Conservation (phyloP, 2,329 filamentous ascomycete genomes). For the Aspergillus sclerotialis region DNA sequence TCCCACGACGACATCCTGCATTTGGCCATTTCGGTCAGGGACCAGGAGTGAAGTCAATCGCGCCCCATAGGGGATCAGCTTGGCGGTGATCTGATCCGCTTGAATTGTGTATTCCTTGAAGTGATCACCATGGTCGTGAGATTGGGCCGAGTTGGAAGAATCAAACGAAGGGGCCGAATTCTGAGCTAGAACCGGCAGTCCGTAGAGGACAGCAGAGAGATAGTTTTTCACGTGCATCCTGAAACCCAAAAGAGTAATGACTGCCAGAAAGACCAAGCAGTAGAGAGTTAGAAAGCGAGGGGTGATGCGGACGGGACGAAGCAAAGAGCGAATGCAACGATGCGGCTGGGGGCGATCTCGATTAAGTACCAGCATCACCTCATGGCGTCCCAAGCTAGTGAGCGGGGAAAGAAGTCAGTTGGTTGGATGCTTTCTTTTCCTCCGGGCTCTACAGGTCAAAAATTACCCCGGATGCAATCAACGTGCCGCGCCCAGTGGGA, state of each 20-base stretch:
- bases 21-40: constrained; percentile 43
- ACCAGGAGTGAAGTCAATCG: constrained; percentile 42
- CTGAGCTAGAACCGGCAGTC: constrained; percentile 22
- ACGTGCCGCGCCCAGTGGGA: no score
- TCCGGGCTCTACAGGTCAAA: no score
- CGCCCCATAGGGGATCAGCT: constrained; percentile 43
- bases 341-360: constrained; percentile 13
- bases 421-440: no score
- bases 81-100: constrained; percentile 42
- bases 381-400: constrained; percentile 8
- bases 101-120: constrained; percentile 40
- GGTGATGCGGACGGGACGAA: constrained; percentile 22
- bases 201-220: constrained; percentile 25
- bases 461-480: no score
- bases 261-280: constrained; percentile 21
- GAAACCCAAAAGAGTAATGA: constrained; percentile 21
- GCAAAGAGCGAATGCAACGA: constrained; percentile 18
- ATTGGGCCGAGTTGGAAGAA: constrained; percentile 3
- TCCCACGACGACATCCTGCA: constrained; percentile 45
- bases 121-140: constrained; percentile 15
- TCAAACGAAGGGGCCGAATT: constrained; percentile 8
- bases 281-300: constrained; percentile 21
- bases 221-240: constrained; percentile 32
- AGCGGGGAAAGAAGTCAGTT: constrained; percentile 8
- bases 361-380: constrained; percentile 12